Evolutionary conservation across 2,329 filamentous ascomycete genomes (phyloP).

Genomic region (Cladosporium sp.): DNA sequence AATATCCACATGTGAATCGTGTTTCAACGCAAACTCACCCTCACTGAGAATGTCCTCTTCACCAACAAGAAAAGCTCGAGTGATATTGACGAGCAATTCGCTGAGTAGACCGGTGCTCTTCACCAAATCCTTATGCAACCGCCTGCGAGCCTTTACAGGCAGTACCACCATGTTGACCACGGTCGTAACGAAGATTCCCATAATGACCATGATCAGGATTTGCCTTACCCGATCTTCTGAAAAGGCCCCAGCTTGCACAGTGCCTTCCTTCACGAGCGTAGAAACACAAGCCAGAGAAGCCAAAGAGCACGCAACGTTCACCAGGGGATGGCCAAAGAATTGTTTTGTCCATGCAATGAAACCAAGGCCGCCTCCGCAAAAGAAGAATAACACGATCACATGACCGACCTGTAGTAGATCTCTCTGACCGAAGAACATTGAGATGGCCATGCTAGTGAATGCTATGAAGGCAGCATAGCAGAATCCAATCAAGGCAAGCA

Average conservation of each 20-base stretch:
- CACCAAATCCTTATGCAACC: slow-evolving; percentile 69
- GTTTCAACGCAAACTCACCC: not conserved
- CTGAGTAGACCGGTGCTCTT: slow-evolving; percentile 71
- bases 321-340: slow-evolving; percentile 34
- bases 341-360: slow-evolving; percentile 58
- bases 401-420: slow-evolving; percentile 69
- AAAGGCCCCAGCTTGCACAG: slow-evolving; percentile 77
- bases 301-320: slow-evolving; percentile 66
- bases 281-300: slow-evolving; percentile 86
- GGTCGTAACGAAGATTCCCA: slow-evolving; percentile 70
- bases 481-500: slow-evolving; percentile 74
- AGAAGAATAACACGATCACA: slow-evolving; percentile 72
- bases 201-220: slow-evolving; percentile 76
- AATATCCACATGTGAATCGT: not conserved
- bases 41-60: slow-evolving; percentile 66
- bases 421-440: slow-evolving; percentile 69
- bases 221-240: slow-evolving; percentile 77
- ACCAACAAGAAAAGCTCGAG: slow-evolving; percentile 77
- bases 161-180: slow-evolving; percentile 73
- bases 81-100: slow-evolving; percentile 77
- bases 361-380: slow-evolving; percentile 80
- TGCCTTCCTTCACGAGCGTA: slow-evolving; percentile 84
- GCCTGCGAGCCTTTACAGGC: slow-evolving; percentile 70
- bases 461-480: slow-evolving; percentile 72
- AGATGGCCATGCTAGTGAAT: slow-evolving; percentile 82